Evolutionary conservation across 2,329 filamentous ascomycete species (phyloP).

Genomic region (Fusarium compactum): DNA sequence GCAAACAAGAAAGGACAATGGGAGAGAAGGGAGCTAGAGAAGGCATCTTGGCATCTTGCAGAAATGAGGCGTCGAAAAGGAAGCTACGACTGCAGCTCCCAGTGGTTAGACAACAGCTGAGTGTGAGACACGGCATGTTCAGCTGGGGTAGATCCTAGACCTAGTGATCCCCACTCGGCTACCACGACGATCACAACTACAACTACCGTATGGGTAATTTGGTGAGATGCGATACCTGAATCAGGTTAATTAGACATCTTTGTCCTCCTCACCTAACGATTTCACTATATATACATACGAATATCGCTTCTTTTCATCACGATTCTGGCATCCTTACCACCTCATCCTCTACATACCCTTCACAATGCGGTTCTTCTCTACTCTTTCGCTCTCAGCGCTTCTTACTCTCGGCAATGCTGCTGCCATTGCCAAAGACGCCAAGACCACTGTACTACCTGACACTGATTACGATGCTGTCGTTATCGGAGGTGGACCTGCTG

Average conservation of each 20-base stretch:
- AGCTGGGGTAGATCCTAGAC: not conserved
- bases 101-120: conserved; percentile 1
- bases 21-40: not conserved
- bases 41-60: not conserved
- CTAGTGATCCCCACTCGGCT: not conserved
- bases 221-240: not conserved
- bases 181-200: not conserved
- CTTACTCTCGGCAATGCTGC: conserved; percentile 29
- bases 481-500: conserved; percentile 69
- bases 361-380: conserved; percentile 37
- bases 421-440: conserved; percentile 19
- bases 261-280: not conserved
- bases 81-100: not conserved
- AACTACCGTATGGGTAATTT: conserved; percentile 2
- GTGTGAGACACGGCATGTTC: conserved; percentile 6
- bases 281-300: not conserved
- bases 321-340: not conserved
- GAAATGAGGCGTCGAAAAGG: not conserved
- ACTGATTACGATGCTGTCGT: conserved; percentile 65
- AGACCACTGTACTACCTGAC: conserved; percentile 20
- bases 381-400: conserved; percentile 23
- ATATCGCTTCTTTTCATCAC: not conserved
- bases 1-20: too few relatives aligned
- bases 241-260: conserved; percentile 8
- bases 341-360: not conserved